Base-by-base conservation (phyloP, 345 rosid species). In the Aquilaria sinensis region DNA sequence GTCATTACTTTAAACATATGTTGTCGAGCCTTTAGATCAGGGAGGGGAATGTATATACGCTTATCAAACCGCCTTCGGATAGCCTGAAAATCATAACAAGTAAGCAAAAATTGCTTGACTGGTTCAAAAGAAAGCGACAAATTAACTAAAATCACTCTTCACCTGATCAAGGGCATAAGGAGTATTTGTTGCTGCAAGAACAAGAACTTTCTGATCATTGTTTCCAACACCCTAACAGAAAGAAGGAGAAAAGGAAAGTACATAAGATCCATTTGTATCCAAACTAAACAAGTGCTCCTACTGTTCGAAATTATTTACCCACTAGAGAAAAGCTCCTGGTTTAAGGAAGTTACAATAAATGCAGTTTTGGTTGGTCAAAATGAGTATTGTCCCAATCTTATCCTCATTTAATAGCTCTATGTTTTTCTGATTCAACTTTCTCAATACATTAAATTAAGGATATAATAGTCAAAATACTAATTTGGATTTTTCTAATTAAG, bases 131-230 rank as follows among this genome's bases (percentile, higher is more conserved):
- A 16, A 71, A 69, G 63, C 32, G 46, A n/a, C 54, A 47, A 23
- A 69, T 54, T 10, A 66, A 16, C 46, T 48, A 9, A 49, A 46
- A 37, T 54, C 48, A 23, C 48, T 58, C 53, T 63, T 68, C 52
- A 78, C 95, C 85, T 88, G 95, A 81, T 88, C 95, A 46, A 88
- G 75, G n/a, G 91, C 85, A 75, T 88, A 85, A 9, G 95, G 95
- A 31, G 91, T 88, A 75, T 88, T 88, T 56, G 95, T 85, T 62
- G 95, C 95, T 30, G 95, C 87, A 73, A 88, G 95, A 70, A 88
- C 81, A 53, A 88, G 91, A 69, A 88, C 95, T 71, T 88, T 88
- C 75, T 83, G 76, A 65, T 88, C 91, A 60, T 75, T 77, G 77
- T 81, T 63, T n/a, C 95, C 95, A 30, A 88, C 91, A 72, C 95